Base-by-base conservation (phyloP, 495 filamentous ascomycete species). In the Aspergillus bridgeri region DNA sequence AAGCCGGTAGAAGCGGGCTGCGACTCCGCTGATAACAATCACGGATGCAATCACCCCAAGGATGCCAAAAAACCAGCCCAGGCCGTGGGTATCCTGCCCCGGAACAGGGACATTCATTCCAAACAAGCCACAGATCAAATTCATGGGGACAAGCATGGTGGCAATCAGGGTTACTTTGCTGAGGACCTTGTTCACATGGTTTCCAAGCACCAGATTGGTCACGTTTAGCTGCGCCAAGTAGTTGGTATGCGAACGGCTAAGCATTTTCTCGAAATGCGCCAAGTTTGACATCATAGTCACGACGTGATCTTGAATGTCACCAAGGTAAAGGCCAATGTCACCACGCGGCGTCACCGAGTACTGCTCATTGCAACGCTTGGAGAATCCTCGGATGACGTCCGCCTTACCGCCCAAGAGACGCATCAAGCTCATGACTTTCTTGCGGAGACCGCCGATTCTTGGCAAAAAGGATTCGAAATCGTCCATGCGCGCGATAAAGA, bases 251-350 rank as follows among this genome's bases (percentile, higher is more conserved):
- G 87, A 87, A 20, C 95, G 89, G 6, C 88, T 91, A 53, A 98
- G 84, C 82, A 98, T 97, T 78, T 97, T 97, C 69, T 98, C 95
- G 63, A 94, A 97, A 68, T 98, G 94, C 9, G 83, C 86, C 53
- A 98, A 75, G 70, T 96, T 98, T 61, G 86, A 89, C 84, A 96
- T 95, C 94, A 98, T 97, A 58, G 94, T 98, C 29, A 98, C 90
- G 33, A 98, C 93, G 80, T 98, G 94, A 75, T 98, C 94, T 69
- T 98, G 94, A 59, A 98, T 96, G 77, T 98, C 94, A 59, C 90
- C 89, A 3, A 98, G 79, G 66, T 98, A 98, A 58, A 98, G 81
- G 15, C 92, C 94, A 64, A 98, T 96, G 69, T 98, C 94, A 70
- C 91, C 92, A 23, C 91, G 88, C 0, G 94, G 94, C 13, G 94